Percentiles rank a stretch among this genome's conserved stretches.
These are phyloP conservation scores for Trichoderma asperellum DNA, from an alignment of 2,329 filamentous ascomycete genomes.

Conservation along the genomic window DNA sequence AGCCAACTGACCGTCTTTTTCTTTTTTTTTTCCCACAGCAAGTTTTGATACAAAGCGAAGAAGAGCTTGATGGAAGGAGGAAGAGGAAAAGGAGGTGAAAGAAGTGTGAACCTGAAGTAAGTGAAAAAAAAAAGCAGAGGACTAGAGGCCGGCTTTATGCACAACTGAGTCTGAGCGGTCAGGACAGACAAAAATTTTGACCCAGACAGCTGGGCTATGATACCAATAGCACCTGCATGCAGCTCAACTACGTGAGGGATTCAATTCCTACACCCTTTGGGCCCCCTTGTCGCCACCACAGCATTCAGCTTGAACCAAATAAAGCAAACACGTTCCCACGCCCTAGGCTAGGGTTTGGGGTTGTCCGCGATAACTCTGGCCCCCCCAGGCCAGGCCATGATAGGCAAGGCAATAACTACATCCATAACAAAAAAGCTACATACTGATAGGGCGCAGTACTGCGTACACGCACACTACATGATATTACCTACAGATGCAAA, in stretches of 20 bases:
- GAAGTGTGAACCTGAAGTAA: background rate
- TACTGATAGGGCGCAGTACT: background rate
- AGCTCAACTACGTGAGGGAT: conserved; percentile 1
- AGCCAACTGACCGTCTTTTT: conserved; percentile 6
- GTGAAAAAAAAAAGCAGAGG: background rate
- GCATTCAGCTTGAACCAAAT: background rate
- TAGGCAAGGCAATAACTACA: background rate
- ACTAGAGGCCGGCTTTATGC: conserved; percentile 16
- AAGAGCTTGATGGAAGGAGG: background rate
- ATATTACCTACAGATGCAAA: background rate
- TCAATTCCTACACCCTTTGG: conserved; percentile 15
- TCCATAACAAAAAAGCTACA: background rate
- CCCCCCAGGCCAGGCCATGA: background rate
- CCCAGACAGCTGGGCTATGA: background rate
- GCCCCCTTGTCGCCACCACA: conserved; percentile 12
- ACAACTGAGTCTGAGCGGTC: background rate
- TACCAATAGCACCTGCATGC: background rate
- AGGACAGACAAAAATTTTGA: background rate
- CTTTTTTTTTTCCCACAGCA: background rate
- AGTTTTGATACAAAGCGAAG: background rate
- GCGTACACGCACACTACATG: background rate
- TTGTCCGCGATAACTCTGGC: background rate
- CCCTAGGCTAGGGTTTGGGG: background rate
- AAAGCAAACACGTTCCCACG: background rate
- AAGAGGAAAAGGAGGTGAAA: background rate